phyloP scores from a whole-genome alignment of 306 rosid genomes.

The Corylus heterophylla region DNA sequence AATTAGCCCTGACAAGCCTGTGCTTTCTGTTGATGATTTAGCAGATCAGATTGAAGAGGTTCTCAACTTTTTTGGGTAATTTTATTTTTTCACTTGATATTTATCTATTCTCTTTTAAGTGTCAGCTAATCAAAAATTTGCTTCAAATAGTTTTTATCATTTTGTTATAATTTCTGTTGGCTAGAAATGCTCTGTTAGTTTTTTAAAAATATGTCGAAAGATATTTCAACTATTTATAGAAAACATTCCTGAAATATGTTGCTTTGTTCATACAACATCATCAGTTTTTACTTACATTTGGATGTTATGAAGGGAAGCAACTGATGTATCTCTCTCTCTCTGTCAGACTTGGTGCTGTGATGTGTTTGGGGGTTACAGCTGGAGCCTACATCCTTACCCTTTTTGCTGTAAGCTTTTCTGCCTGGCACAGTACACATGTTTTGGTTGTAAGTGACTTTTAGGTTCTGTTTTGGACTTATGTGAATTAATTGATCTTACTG shows the following conservation, averaged over 20 bases:
- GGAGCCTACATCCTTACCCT: slow-evolving; percentile 91
- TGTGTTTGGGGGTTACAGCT: slow-evolving; percentile 97
- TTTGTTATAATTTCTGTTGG: not conserved
- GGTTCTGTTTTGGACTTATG: slow-evolving; percentile 11
- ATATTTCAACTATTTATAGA: not conserved
- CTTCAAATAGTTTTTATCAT: not conserved
- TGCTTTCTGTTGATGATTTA: slow-evolving; percentile 83
- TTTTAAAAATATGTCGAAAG: not conserved
- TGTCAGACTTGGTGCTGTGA: slow-evolving; percentile 76
- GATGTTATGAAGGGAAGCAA: slow-evolving; percentile 9
- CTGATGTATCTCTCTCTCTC: slow-evolving; percentile 30
- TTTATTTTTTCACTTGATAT: slow-evolving; percentile 16
- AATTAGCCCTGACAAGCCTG: slow-evolving; percentile 52
- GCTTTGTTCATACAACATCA: not conserved
- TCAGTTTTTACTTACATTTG: slow-evolving; percentile 4
- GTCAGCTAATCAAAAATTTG: not conserved
- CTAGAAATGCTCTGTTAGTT: not conserved
- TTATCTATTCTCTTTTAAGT: slow-evolving; percentile 7
- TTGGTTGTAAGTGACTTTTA: slow-evolving; percentile 3
- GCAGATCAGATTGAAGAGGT: slow-evolving; percentile 97
- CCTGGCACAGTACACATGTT: slow-evolving; percentile 6
- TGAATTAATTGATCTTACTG: slow-evolving; percentile 14
- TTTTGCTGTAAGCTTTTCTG: slow-evolving; percentile 73
- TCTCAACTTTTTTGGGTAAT: slow-evolving; percentile 88
- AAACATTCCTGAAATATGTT: not conserved